Evolutionary conservation across 306 rosid species (phyloP), one percentile per base, ranked within the genome.

Genomic region (Vicia villosa): DNA sequence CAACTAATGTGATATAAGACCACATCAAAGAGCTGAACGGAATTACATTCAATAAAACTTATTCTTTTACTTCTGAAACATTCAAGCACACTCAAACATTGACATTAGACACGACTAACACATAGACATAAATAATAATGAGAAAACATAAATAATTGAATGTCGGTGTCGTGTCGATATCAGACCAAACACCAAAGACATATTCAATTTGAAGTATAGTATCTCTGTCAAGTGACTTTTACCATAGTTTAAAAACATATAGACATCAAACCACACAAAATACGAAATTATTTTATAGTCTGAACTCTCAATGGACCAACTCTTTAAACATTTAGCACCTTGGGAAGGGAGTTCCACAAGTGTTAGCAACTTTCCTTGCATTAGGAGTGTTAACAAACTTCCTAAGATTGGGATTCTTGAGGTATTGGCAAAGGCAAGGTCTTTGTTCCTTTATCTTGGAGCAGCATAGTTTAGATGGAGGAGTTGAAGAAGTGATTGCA

Each of bases 281-380:
- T 66, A 77, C 57, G 66, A 72, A 12, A 78, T 50, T 22, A 5
- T 57, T 30, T 63, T 49, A 79, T 74, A 61, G 56, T 66, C 74
- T 68, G 77, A 24, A 55, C 75, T 70, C 74, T 68, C 77, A 24
- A 55, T 74, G 56, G 52, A 77, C 78, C 6, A 6, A 32, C 0
- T 34, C 2, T 34, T 34, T 7, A 34, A 34, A 34, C 38, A 34
- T 34, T 34, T 34, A 34, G 10, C 99, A 95, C 71, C 74, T 86
- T 73, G 99, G 99, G 68, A 81, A 95, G 63, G 99, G 97, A 82
- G 99, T 87, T 3, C 96, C 94, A 83, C 99, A 95, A 70, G 89
- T 85, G 69, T 51, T 86, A 8, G 99, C 99, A 79, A 95, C 99
- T 80, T 75, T 89, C 82, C 92, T 87, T 17, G 99, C 97, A 81